Conservation (phyloP, 768 basidiomycete species). For the Dentipellis fragilis region DNA sequence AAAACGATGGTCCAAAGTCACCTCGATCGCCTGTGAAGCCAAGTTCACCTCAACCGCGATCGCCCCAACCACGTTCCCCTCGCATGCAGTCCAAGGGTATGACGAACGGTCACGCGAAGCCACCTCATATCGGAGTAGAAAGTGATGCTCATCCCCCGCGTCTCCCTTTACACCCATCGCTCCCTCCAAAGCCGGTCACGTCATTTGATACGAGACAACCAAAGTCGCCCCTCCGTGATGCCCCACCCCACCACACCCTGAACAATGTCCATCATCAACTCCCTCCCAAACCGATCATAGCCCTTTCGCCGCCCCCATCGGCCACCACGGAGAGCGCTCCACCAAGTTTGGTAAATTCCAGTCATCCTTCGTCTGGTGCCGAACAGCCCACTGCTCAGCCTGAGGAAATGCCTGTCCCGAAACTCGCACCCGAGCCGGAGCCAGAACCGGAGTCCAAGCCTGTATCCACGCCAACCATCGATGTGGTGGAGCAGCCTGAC, state of each 20-base stretch:
- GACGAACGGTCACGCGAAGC: neutral
- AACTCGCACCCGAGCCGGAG: neutral
- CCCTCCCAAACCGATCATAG: neutral
- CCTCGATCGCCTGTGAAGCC: neutral
- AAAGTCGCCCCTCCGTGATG: neutral
- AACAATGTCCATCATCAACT: constrained; percentile 6
- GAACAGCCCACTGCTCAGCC: neutral
- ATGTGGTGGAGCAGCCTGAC: neutral
- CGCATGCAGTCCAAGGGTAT: too few relatives aligned
- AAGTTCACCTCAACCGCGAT: neutral
- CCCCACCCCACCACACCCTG: constrained; percentile 1
- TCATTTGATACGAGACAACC: constrained; percentile 10
- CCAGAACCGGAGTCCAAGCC: neutral
- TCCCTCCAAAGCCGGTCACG: constrained; percentile 35
- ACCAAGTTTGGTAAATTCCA: neutral
- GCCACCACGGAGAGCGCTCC: neutral
- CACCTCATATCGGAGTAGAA: neutral
- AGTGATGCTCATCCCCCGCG: neutral
- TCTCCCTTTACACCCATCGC: constrained; percentile 31
- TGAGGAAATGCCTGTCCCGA: neutral
- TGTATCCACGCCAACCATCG: neutral
- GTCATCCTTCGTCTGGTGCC: neutral
- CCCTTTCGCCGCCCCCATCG: neutral
- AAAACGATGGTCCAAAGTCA: neutral
- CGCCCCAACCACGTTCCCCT: too few relatives aligned